Evolutionary conservation across 768 basidiomycete genomes (phyloP).

Genomic region (Myochromella boudieri): DNA sequence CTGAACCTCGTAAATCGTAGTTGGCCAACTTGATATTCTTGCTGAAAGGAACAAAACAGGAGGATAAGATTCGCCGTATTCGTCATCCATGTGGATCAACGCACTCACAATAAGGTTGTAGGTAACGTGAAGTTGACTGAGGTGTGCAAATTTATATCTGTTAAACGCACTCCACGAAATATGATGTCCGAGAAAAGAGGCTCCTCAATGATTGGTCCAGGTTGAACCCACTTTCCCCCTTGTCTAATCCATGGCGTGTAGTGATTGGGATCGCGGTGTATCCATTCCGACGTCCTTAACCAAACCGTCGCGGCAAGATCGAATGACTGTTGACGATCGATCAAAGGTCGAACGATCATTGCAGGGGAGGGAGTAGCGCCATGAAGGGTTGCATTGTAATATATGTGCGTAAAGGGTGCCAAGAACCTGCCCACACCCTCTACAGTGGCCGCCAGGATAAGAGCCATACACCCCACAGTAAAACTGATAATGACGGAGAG

Average conservation of each 20-base stretch:
- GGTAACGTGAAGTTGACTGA: slow-evolving; percentile 24
- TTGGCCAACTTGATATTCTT: slow-evolving; percentile 8
- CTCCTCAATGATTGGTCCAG: slow-evolving; percentile 13
- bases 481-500: background rate
- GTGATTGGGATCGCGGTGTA: background rate
- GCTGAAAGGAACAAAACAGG: background rate
- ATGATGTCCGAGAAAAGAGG: slow-evolving; percentile 24
- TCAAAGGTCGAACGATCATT: slow-evolving; percentile 22
- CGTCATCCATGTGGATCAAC: background rate
- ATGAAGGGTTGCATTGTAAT: background rate
- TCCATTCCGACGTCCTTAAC: slow-evolving; percentile 15
- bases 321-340: slow-evolving; percentile 21
- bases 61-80: no score
- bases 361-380: background rate
- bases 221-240: background rate
- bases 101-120: slow-evolving; percentile 18
- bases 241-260: background rate
- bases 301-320: slow-evolving; percentile 28
- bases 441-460: background rate
- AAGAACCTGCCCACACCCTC: background rate
- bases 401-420: background rate
- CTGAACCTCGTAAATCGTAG: slow-evolving; percentile 11
- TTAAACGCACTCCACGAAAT: slow-evolving; percentile 22
- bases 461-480: background rate
- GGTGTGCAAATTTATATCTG: slow-evolving; percentile 19